Percentiles rank a stretch among this genome's conserved stretches.
Evolutionary conservation across 2,329 filamentous ascomycete species (phyloP).

Genomic region (Aspergillus phoenicis): DNA sequence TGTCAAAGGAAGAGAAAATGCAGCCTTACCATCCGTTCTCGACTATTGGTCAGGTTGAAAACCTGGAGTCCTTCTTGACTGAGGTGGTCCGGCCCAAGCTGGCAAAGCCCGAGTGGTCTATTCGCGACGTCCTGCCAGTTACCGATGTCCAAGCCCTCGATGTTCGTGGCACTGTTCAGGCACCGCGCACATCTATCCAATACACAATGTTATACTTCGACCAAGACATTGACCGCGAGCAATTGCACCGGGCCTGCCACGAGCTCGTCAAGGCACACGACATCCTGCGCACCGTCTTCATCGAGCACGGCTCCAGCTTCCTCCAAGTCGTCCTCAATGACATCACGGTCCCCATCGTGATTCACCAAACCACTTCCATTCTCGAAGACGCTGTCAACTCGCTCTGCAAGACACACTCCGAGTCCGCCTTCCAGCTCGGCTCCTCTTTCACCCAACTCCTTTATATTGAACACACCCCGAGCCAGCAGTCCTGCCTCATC

Average conservation of each 20-base stretch:
- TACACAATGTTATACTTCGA: conserved; percentile 66
- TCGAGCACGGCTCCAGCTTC: conserved; percentile 52
- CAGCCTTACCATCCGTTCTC: conserved; percentile 53
- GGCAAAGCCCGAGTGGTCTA: conserved; percentile 49
- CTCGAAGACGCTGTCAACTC: conserved; percentile 52
- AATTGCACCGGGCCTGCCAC: conserved; percentile 44
- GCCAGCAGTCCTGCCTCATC: conserved; percentile 42
- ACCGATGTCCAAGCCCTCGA: conserved; percentile 63
- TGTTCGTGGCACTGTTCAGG: conserved; percentile 58
- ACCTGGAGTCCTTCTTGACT: conserved; percentile 45
- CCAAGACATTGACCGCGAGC: conserved; percentile 48
- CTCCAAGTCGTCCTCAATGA: conserved; percentile 59
- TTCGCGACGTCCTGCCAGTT: conserved; percentile 60
- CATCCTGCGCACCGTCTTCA: conserved; percentile 66
- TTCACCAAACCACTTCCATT: conserved; percentile 48
- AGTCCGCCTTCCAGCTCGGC: conserved; percentile 57
- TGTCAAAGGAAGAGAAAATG: conserved; percentile 18
- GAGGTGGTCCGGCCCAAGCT: conserved; percentile 53
- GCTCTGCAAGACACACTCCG: conserved; percentile 55
- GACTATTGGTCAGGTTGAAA: conserved; percentile 44
- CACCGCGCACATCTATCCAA: conserved; percentile 63
- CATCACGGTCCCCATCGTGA: conserved; percentile 49
- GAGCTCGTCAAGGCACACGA: conserved; percentile 61
- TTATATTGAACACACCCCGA: conserved; percentile 42
- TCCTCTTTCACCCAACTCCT: conserved; percentile 61